Evolutionary conservation across 164 flowering plant species (phyloP).

Genomic region (Buxus sempervirens): DNA sequence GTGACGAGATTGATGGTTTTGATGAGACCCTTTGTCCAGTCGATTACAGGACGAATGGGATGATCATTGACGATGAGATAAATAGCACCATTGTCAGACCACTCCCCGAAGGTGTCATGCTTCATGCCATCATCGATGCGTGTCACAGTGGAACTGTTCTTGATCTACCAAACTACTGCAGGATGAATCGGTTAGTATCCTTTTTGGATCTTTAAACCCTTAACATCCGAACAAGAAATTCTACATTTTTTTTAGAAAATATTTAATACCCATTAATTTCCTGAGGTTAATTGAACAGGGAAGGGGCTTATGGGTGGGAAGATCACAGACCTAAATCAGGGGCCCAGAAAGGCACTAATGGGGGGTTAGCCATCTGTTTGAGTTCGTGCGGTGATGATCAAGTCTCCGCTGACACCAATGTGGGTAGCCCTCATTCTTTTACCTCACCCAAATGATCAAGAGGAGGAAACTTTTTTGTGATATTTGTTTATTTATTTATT

Average conservation of each 20-base stretch:
- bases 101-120: conserved; percentile 59
- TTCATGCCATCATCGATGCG: conserved; percentile 74
- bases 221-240: no score
- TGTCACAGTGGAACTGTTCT: conserved; percentile 75
- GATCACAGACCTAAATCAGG: conserved; percentile 34
- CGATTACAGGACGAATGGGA: conserved; percentile 55
- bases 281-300: conserved; percentile 25
- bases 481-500: no score
- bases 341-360: conserved; percentile 54
- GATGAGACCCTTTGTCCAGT: conserved; percentile 78
- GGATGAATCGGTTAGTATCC: conserved; percentile 37
- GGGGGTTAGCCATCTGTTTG: conserved; percentile 58
- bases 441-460: no score
- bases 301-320: conserved; percentile 52
- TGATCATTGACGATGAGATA: conserved; percentile 75
- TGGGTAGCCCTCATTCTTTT: conserved; percentile 17
- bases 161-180: conserved; percentile 63
- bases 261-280: no score
- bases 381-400: conserved; percentile 75
- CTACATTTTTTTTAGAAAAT: no score
- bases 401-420: conserved; percentile 44
- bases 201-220: no score
- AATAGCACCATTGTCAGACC: conserved; percentile 69
- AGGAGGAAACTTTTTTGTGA: no score
- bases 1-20: conserved; percentile 67